phyloP scores from a whole-genome alignment of 2,329 filamentous ascomycete genomes.

The Penicillium freii region DNA sequence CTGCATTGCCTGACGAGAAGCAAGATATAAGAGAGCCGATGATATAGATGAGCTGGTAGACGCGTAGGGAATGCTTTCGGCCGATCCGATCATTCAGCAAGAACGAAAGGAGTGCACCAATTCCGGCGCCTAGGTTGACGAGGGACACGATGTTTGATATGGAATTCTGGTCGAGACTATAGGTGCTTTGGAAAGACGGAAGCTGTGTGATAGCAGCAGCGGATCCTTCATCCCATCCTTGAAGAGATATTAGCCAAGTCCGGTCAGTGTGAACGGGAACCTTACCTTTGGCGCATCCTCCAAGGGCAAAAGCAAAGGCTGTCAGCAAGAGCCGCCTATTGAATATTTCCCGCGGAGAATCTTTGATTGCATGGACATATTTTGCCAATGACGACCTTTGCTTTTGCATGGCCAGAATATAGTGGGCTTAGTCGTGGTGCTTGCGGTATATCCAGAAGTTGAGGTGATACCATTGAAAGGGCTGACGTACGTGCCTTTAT shows the following conservation, averaged over 20 bases:
- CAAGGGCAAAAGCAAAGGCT: conserved; percentile 4
- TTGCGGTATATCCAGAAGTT: too few species aligned
- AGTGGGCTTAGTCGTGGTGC: too few species aligned
- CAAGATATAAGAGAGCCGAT: conserved; percentile 25
- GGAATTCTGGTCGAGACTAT: not conserved
- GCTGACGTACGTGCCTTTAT: too few species aligned
- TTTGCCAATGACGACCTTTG: not conserved
- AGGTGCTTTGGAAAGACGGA: not conserved
- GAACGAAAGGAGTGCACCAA: conserved; percentile 37
- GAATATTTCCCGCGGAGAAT: conserved; percentile 4
- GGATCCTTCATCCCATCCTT: conserved; percentile 9
- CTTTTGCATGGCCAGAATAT: not conserved
- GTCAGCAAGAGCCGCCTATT: conserved; percentile 6
- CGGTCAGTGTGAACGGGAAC: not conserved
- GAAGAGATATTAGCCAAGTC: not conserved
- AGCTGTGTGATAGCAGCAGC: conserved; percentile 5
- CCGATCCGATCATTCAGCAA: conserved; percentile 44
- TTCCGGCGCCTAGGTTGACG: conserved; percentile 34
- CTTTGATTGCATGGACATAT: conserved; percentile 2
- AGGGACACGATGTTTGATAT: conserved; percentile 40
- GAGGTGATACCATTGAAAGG: too few species aligned
- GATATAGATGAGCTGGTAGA: conserved; percentile 36
- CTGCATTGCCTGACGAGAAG: conserved; percentile 15
- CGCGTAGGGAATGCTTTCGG: conserved; percentile 41
- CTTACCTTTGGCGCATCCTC: conserved; percentile 28